Evolutionary conservation across 2,329 filamentous ascomycete species (phyloP), one percentile per base, ranked within the genome.

Genomic region (Leptosphaerulina australis): DNA sequence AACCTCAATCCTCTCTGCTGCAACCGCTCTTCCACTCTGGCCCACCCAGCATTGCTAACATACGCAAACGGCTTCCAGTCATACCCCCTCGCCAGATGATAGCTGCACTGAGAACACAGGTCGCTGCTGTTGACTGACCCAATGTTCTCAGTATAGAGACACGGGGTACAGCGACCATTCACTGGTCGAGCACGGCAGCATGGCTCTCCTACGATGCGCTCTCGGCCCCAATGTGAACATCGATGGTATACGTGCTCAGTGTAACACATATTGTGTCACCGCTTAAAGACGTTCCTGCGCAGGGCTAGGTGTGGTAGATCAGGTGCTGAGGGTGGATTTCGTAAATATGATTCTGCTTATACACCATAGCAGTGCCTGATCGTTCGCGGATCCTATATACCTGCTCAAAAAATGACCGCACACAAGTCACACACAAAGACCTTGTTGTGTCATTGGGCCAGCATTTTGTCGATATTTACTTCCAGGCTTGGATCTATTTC

Each of bases 191-290:
- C 67, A 12, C 68, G 62, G 31, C 63, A 62, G 48, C 69, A 72
- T 18, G 65, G 68, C 22, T 64, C 59, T 39, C 55, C 58, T 26
- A 57, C 50, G 22, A 69, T 61, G n/a, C 60, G 54, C 15, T 65
- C 57, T 4, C 59, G 57, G 4, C 66, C 64, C 69, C 67, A 72
- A 39, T 71, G 67, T 9, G 56, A 50, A 43, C 69, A 72, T 33
- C 20, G 52, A 39, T 71, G 67, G 33, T 63, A 71, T 22, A 70
- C 61, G 47, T 69, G 52, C 49, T 70, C 62, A 3, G 63, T 62
- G 30, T 64, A 56, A 51, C 69, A 72, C 69, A 71, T 72, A n/a
- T 14, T 29, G 53, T 44, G 12, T 3, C 3, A 2, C 15, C 17
- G 5, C 15, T n/a, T 29, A 5, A 5, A 18, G 15, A 7, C 12